Evolutionary conservation across 2,329 filamentous ascomycete genomes (phyloP), one percentile per base, ranked within the genome.

Genomic region (Fusarium dimerum): DNA sequence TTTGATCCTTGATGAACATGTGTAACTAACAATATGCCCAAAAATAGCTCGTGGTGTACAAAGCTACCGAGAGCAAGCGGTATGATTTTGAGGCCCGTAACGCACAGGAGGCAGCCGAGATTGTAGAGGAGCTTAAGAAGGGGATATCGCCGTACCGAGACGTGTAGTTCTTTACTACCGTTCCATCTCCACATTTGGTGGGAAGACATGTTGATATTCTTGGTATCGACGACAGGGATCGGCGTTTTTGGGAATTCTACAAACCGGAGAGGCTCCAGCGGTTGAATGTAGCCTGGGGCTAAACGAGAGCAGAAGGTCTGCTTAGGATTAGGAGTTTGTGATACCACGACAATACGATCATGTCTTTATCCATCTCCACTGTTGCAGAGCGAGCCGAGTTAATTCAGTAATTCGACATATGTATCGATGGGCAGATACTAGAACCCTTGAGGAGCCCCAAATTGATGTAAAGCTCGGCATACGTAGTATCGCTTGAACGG

Each of bases 1-100:
- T 26, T 39, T 20, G 38, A 3, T 41, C 44, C 41, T 26, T 11
- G 17, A 32, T n/a, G 13, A 36, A 29, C 3, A 18, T 32, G 12
- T 26, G 38, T 11, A 30, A 50, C 56, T 65, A 55, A 62, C 51
- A 6, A 13, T 18, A 38, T 29, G 13, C 43, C 47, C 48, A 64
- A 61, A 58, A 61, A 57, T 57, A 86, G 83, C 74, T 87, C 20
- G 77, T 91, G 48, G 87, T 93, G 18, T 92, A 88, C 70, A 87
- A 86, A 68, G 84, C 86, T 45, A 83, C 85, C 2, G 89, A 92
- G 73, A 87, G 81, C 55, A 93, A 93, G 73, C 75, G 89, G 54
- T 94, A 94, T 71, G 90, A 94, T 60, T 94, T 94, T 68, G 90
- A 93, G 71, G 85, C 89, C n/a, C 83, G 81, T 59, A 87, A 78